These are phyloP conservation scores for Trametes sp. DNA, from an alignment of 1,284 basidiomycete genomes.

Conservation along the genomic window DNA sequence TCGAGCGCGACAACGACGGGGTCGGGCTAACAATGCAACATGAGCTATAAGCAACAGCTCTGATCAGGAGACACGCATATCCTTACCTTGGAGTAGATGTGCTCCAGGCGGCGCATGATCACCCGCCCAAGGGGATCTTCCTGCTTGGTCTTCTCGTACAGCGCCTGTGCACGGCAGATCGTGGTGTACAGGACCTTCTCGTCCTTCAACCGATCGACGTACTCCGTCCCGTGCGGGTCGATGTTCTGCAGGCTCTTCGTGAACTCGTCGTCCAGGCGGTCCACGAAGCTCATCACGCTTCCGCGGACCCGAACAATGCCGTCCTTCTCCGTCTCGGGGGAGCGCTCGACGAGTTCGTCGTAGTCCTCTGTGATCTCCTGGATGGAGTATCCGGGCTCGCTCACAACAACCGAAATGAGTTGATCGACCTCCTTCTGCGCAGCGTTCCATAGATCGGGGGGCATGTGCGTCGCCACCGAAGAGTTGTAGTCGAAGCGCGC, in stretches of 20 bases:
- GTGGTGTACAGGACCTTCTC: slow-evolving; percentile 95
- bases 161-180: slow-evolving; percentile 90
- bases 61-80: slow-evolving; percentile 18
- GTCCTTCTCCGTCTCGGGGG: slow-evolving; percentile 73
- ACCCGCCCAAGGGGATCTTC: slow-evolving; percentile 86
- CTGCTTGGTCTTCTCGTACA: slow-evolving; percentile 86
- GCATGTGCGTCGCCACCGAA: slow-evolving; percentile 88
- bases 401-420: slow-evolving; percentile 81
- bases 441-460: slow-evolving; percentile 89
- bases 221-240: slow-evolving; percentile 98
- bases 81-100: slow-evolving; percentile 95
- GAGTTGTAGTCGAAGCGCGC: slow-evolving; percentile 98
- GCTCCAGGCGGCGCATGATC: slow-evolving; percentile 95
- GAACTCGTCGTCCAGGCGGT: slow-evolving; percentile 98
- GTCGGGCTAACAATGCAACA: slow-evolving; percentile 72
- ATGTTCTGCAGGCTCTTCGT: slow-evolving; percentile 98
- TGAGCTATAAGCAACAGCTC: slow-evolving; percentile 10
- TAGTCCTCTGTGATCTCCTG: slow-evolving; percentile 93
- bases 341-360: slow-evolving; percentile 89
- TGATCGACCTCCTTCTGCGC: slow-evolving; percentile 92
- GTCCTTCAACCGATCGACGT: slow-evolving; percentile 95
- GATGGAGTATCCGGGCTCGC: slow-evolving; percentile 80
- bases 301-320: slow-evolving; percentile 85
- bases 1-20: slow-evolving; percentile 94
- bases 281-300: slow-evolving; percentile 93